Percentiles rank a stretch among this genome's conserved stretches.
These are phyloP conservation scores for Aspergillus conjunctus DNA, from an alignment of 495 filamentous ascomycete species.

Conservation along the genomic window DNA sequence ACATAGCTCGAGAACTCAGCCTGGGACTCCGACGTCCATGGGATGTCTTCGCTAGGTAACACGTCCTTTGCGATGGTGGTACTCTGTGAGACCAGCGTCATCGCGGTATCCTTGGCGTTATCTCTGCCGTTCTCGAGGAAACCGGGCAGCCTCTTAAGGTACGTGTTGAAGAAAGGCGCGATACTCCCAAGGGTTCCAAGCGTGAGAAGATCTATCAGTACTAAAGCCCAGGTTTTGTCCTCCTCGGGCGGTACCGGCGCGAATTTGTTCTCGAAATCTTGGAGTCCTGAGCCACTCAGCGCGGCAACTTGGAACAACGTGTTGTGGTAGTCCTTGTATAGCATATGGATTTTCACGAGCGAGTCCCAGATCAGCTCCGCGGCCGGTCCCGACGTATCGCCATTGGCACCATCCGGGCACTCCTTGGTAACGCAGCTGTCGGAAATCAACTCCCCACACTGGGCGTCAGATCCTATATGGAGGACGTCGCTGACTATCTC, in stretches of 20 bases:
- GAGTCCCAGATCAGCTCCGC: conserved; percentile 4
- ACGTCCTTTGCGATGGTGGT: conserved; percentile 6
- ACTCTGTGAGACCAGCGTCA: conserved; percentile 2
- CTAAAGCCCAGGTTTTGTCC: conserved; percentile 24
- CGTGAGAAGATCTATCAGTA: conserved; percentile 30
- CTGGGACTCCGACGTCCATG: conserved; percentile 16
- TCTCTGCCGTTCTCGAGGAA: not conserved
- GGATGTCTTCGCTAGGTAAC: not conserved
- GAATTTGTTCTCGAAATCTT: conserved; percentile 34
- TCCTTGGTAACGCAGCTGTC: not conserved
- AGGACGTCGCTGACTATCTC: not conserved
- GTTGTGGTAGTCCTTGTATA: not conserved
- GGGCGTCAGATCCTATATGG: not conserved
- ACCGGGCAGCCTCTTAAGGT: not conserved
- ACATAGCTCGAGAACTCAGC: conserved; percentile 28
- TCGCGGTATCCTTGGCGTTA: not conserved
- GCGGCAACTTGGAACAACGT: not conserved
- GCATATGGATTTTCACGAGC: not conserved
- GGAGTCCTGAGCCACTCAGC: not conserved
- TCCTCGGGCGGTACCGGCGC: conserved; percentile 29
- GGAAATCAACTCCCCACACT: not conserved
- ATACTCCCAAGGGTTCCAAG: conserved; percentile 25
- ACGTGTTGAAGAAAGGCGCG: conserved; percentile 29
- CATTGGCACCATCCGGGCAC: not conserved
- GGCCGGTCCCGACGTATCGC: not conserved